Percentiles rank a stretch among this genome's conserved stretches.
Conservation (phyloP, 2,329 filamentous ascomycete genomes). For the Botrytis tulipae region DNA sequence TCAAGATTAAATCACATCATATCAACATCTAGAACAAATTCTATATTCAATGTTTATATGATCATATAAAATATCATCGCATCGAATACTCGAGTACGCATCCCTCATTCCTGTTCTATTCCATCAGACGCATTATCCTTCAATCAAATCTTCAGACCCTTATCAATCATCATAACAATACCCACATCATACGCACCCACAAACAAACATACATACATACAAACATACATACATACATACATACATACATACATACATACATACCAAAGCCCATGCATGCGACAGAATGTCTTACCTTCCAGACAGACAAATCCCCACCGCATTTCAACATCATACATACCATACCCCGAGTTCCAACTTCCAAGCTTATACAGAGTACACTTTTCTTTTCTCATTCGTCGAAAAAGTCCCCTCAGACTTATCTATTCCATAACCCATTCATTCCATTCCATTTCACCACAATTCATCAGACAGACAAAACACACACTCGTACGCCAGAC, state of each 20-base stretch:
- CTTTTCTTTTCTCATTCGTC: background rate
- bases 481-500: background rate
- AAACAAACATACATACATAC: background rate
- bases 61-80: background rate
- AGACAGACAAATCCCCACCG: background rate
- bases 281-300: slow-evolving; percentile 3
- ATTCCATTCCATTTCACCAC: background rate
- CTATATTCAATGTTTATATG: no score
- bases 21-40: no score
- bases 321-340: background rate
- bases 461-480: background rate
- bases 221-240: background rate
- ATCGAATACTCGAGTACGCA: background rate
- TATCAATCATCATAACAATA: background rate
- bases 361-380: background rate
- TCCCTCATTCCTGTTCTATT: background rate
- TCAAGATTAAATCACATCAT: no score
- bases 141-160: background rate
- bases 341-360: slow-evolving; percentile 1
- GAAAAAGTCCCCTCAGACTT: background rate
- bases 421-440: background rate
- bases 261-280: background rate
- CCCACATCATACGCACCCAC: background rate
- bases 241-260: background rate
- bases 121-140: background rate